Evolutionary conservation across 345 rosid species (phyloP).

Genomic region (Bretschneidera sinensis): DNA sequence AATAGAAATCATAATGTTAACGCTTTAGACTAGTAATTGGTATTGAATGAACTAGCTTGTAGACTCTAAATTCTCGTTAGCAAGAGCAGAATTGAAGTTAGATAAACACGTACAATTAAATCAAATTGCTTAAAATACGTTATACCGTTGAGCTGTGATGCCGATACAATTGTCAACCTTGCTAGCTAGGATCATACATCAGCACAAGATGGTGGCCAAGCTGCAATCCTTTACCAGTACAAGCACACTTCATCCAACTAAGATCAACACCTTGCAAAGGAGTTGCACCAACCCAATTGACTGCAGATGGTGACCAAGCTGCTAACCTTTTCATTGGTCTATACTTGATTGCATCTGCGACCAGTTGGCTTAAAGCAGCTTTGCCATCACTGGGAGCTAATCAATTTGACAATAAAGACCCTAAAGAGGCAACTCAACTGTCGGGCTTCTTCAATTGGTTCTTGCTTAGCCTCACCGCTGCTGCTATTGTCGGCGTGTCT

Average conservation of each 20-base stretch:
- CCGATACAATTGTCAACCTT: too few relatives aligned
- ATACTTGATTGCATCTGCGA: conserved; percentile 52
- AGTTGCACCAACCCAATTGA: conserved; percentile 19
- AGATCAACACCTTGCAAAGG: conserved; percentile 51
- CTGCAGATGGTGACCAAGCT: conserved; percentile 26
- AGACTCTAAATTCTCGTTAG: too few relatives aligned
- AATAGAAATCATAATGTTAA: too few relatives aligned
- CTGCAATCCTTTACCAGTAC: too few relatives aligned
- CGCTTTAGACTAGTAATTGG: too few relatives aligned
- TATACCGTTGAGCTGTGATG: too few relatives aligned
- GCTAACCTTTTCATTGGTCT: conserved; percentile 39
- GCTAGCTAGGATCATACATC: too few relatives aligned
- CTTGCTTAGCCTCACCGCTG: conserved; percentile 44
- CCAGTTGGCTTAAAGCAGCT: conserved; percentile 49
- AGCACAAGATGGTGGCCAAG: too few relatives aligned
- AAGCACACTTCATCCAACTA: conserved; percentile 44
- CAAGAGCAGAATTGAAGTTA: too few relatives aligned
- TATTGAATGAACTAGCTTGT: too few relatives aligned
- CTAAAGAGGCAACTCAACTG: conserved; percentile 33
- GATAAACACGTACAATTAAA: too few relatives aligned
- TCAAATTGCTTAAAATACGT: too few relatives aligned
- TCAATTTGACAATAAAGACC: conserved; percentile 52
- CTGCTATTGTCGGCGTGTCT: conserved; percentile 45
- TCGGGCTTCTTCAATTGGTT: conserved; percentile 68
- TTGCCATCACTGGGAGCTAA: conserved; percentile 60